Evolutionary conservation across 163 green algal species (phyloP), one percentile per base, ranked within the genome.

Genomic region (Chlamydomonas reinhardtii): DNA sequence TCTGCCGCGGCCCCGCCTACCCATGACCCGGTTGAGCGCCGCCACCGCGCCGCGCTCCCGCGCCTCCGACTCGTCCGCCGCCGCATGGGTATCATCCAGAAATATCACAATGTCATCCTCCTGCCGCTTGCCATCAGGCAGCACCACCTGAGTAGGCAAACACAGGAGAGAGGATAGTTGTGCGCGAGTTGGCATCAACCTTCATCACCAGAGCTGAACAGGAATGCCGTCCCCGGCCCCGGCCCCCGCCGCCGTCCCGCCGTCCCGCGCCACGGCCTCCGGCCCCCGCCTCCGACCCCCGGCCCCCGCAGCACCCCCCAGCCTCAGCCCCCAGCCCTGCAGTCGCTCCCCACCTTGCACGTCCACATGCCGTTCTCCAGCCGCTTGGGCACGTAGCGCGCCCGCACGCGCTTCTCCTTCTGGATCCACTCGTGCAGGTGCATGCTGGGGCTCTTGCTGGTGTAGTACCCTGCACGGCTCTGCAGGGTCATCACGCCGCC

Each of bases 51-150:
- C 96, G 0, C 89, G 76, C 92, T 98, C 94, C 84, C 93, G 74
- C 8, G 94, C 95, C 83, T 98, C 95, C 54, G 95, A 91, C 85
- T 94, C 89, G 2, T 82, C 90, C 22, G 62, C 37, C 5, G 88
- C 92, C 0, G 93, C 90, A 39, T 92, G 78, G 20, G 88, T 59
- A 1, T 91, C 87, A 24, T 93, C 86, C 83, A 98, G 89, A 74
- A 97, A 98, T 12, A 96, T 86, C 25, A 99, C 92, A 0, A 96
- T 85, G 82, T 98, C 96, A 37, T 93, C 91, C 74, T 96, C 92
- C 9, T 32, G 72, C 66, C 92, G 88, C 83, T 97, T 97, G 6
- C 88, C 77, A 88, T 98, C 92, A 0, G 94, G 95, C 66, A 99
- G 84, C 54, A 98, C 94, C 34, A 98, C 96, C 93, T 97, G 73